These are phyloP conservation scores for Chlamydomonas asymmetrica DNA, from an alignment of 139 green algal genomes.

Conservation along the genomic window DNA sequence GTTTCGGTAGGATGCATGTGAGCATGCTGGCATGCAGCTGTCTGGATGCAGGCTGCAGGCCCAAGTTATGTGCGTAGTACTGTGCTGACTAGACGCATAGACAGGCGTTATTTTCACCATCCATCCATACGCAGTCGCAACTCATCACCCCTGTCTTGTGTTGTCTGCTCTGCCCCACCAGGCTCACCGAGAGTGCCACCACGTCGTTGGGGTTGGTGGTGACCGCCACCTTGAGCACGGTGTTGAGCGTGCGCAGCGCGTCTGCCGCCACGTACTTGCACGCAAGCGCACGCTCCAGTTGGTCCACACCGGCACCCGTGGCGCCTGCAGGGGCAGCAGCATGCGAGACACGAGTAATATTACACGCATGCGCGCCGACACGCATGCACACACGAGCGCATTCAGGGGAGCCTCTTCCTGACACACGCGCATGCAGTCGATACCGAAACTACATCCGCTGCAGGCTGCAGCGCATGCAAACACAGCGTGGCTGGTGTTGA, in stretches of 20 bases:
- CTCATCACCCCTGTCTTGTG: background rate
- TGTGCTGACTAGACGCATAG: background rate
- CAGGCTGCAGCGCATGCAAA: too few species aligned
- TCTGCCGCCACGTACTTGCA: conserved; percentile 73
- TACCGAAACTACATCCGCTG: too few species aligned
- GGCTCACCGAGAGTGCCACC: conserved; percentile 21
- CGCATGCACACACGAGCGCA: too few species aligned
- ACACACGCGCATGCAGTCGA: too few species aligned
- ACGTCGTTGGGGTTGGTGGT: conserved; percentile 9
- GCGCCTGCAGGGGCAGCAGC: background rate
- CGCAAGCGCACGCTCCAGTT: conserved; percentile 57
- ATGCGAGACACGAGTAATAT: too few species aligned
- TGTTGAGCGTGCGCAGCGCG: conserved; percentile 53
- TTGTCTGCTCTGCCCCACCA: background rate
- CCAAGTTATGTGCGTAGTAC: background rate
- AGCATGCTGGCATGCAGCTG: background rate
- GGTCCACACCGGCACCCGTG: conserved; percentile 31
- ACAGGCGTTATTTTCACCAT: background rate
- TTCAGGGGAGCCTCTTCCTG: too few species aligned
- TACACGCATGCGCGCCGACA: too few species aligned
- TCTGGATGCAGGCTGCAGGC: background rate
- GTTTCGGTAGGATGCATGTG: background rate
- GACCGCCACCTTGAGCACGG: conserved; percentile 46
- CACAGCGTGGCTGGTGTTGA: too few species aligned
- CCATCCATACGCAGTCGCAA: background rate